Conservation (phyloP, 2,329 filamentous ascomycete species). For the Lecanicillium sp. region DNA sequence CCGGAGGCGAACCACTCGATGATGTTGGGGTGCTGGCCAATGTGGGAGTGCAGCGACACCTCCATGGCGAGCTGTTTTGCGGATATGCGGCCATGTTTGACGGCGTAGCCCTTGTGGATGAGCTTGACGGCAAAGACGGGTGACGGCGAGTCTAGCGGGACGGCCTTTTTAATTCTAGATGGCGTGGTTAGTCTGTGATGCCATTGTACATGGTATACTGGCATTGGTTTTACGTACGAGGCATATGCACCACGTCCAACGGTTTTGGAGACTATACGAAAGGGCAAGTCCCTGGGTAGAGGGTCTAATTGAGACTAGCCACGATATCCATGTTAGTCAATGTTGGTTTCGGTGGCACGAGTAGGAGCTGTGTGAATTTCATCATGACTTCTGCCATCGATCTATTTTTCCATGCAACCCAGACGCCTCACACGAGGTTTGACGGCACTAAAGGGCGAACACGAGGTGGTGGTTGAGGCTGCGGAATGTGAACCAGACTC, state of each 20-base stretch:
- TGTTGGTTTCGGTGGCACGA: no score
- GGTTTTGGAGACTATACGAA: slow-evolving; percentile 90
- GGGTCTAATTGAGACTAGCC: slow-evolving; percentile 84
- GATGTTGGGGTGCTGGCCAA: slow-evolving; percentile 85
- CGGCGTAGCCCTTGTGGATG: slow-evolving; percentile 94
- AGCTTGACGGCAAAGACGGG: slow-evolving; percentile 97
- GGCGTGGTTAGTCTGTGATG: slow-evolving; percentile 10
- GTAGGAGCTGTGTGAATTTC: no score
- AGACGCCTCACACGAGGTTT: no score
- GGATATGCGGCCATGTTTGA: slow-evolving; percentile 79
- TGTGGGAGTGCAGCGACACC: slow-evolving; percentile 79
- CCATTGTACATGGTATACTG: slow-evolving; percentile 4
- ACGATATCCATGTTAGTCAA: no score
- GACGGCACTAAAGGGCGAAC: background rate
- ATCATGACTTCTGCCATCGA: no score
- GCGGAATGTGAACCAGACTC: no score
- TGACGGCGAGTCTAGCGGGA: slow-evolving; percentile 57
- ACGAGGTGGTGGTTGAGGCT: background rate
- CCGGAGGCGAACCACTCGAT: slow-evolving; percentile 88
- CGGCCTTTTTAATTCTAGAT: slow-evolving; percentile 82
- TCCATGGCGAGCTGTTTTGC: slow-evolving; percentile 88
- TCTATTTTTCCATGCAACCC: no score
- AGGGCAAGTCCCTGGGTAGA: slow-evolving; percentile 76
- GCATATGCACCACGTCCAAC: slow-evolving; percentile 96
- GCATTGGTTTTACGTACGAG: slow-evolving; percentile 52